Conservation (phyloP, 2,329 filamentous ascomycete genomes). For the Claviceps pusilla region DNA sequence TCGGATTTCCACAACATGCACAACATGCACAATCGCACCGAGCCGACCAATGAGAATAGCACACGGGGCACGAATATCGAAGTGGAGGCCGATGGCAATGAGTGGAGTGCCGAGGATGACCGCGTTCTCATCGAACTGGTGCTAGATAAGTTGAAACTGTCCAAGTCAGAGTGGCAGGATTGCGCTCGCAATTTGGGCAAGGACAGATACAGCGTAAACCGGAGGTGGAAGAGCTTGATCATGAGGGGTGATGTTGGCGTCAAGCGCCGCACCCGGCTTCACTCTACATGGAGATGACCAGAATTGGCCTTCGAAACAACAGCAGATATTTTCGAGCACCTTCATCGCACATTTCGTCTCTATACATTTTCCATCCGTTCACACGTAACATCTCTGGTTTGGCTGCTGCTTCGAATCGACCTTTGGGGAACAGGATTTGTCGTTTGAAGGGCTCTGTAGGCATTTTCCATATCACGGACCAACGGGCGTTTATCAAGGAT, state of each 20-base stretch:
- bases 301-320: background rate
- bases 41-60: slow-evolving; percentile 11
- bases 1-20: slow-evolving; percentile 44
- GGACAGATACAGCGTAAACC: slow-evolving; percentile 40
- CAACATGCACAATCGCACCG: slow-evolving; percentile 25
- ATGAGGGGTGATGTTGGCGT: slow-evolving; percentile 43
- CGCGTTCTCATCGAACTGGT: slow-evolving; percentile 52
- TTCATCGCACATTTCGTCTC: background rate
- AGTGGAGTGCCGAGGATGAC: slow-evolving; percentile 50
- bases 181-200: slow-evolving; percentile 49
- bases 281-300: slow-evolving; percentile 33
- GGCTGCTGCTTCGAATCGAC: background rate
- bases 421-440: background rate
- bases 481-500: background rate
- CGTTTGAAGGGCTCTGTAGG: background rate
- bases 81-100: slow-evolving; percentile 29
- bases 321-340: background rate
- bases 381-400: background rate
- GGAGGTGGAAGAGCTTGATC: slow-evolving; percentile 50
- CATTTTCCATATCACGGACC: background rate
- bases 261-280: slow-evolving; percentile 34
- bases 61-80: slow-evolving; percentile 24
- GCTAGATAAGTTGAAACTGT: slow-evolving; percentile 49
- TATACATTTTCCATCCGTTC: background rate
- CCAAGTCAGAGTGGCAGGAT: slow-evolving; percentile 52